phyloP scores from a whole-genome alignment of 441 rosid genomes.

The Euphorbia neoarborescens region DNA sequence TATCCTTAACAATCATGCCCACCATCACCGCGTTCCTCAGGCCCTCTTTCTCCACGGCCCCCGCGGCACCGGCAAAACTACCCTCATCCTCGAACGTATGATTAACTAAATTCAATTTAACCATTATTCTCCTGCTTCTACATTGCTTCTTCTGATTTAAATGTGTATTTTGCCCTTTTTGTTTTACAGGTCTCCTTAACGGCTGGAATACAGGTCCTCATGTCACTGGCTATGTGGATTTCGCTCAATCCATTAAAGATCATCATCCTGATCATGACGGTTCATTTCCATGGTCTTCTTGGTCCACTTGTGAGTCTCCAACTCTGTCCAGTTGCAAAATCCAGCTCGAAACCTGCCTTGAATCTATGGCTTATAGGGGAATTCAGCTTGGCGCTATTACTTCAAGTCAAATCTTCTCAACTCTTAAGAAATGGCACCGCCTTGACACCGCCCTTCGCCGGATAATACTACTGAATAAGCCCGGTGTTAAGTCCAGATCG shows the following conservation, averaged over 20 bases:
- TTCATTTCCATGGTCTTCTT: constrained; percentile 82
- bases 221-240: constrained; percentile 74
- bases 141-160: not conserved
- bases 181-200: constrained; percentile 55
- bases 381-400: constrained; percentile 62
- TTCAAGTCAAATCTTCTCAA: constrained; percentile 65
- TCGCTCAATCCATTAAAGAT: constrained; percentile 64
- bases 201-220: constrained; percentile 87
- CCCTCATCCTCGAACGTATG: constrained; percentile 71
- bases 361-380: constrained; percentile 66
- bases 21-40: constrained; percentile 90
- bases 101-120: not conserved
- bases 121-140: not conserved
- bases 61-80: constrained; percentile 97
- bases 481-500: constrained; percentile 22
- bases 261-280: constrained; percentile 59
- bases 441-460: constrained; percentile 54
- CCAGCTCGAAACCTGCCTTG: constrained; percentile 86
- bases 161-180: not conserved
- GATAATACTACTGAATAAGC: constrained; percentile 29
- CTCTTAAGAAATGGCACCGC: constrained; percentile 80
- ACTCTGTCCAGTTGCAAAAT: constrained; percentile 44
- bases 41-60: constrained; percentile 95
- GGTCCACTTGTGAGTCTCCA: constrained; percentile 68
- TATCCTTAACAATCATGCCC: constrained; percentile 79